Base-by-base conservation (phyloP, 116 monocot genomes). In the Posidonia oceanica region DNA sequence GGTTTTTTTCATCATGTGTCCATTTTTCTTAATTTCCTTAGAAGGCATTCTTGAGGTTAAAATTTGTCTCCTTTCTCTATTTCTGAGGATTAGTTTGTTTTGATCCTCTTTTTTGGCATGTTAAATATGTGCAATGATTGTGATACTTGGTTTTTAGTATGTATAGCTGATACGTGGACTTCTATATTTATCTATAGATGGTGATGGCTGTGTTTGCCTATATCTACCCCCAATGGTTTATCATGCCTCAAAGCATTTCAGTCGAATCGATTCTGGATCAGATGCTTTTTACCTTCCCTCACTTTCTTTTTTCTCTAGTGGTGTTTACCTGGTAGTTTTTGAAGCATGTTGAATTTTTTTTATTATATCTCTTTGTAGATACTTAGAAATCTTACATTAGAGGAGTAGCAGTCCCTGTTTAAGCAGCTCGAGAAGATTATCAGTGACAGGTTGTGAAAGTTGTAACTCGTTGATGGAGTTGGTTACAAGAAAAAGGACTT, bases 131-230 rank as follows among this genome's bases (percentile, higher is more conserved):
- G 29, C 29, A 29, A 29, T 29, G 29, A 29, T 29, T 29, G 29
- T 29, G 48, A 7, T 10, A 48, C 48, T 8, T 48, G 11, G 5
- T 48, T 10, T 48, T 48, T 48, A 48, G 48, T 48, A 44, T 48
- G 12, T 7, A 48, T 48, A 12, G 8, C 12, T 48, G 8, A 48
- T 10, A 48, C 12, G 7, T 48, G 48, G 3, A 4, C 48, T 48
- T 22, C 20, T 14, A 39, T 2, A 38, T 40, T 39, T 44, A 59
- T 65, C 4, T 36, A 20, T 76, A 98, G 97, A 98, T 98, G 97
- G 93, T 93, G 58, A 98, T 98, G 87, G 97, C 97, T 20, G 97
- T 92, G 38, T 98, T 98, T 81, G 92, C 93, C 41, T 98, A 98
- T 74, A 98, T 89, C 78, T 98, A 98, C 68, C 87, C 89, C 54